Evolutionary conservation across 192 early-diverging fungal species (phyloP).

Genomic region (Mortierella antarctica): DNA sequence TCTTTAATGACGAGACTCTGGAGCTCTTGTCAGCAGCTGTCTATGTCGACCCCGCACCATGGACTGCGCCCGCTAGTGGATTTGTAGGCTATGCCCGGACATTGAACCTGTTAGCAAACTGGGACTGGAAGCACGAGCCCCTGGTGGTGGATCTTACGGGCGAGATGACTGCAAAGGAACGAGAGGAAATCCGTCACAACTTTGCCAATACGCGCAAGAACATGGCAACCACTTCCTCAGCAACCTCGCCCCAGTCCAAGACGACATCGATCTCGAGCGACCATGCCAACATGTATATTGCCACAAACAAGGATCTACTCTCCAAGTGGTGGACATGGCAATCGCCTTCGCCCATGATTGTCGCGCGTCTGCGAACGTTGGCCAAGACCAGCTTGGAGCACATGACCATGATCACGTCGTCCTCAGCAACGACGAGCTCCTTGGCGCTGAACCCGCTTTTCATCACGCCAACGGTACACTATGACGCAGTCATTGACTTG

Average conservation of each 20-base stretch:
- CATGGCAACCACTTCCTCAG: conserved; percentile 27
- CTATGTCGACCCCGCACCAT: conserved; percentile 74
- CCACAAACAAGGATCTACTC: conserved; percentile 69
- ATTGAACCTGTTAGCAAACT: conserved; percentile 75
- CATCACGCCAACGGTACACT: conserved; percentile 82
- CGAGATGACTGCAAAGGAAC: conserved; percentile 59
- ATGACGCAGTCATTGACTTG: conserved; percentile 81
- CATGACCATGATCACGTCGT: conserved; percentile 29
- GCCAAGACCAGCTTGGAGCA: conserved; percentile 68
- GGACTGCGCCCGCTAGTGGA: conserved; percentile 68
- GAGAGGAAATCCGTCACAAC: conserved; percentile 56
- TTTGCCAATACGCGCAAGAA: conserved; percentile 69
- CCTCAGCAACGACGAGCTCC: conserved; percentile 29
- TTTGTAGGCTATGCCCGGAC: conserved; percentile 83
- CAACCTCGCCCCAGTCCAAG: conserved; percentile 16
- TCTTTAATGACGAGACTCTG: conserved; percentile 79
- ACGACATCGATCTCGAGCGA: conserved; percentile 42
- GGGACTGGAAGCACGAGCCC: conserved; percentile 81
- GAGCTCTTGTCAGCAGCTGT: conserved; percentile 81
- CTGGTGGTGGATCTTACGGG: conserved; percentile 85
- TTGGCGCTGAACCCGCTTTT: conserved; percentile 73
- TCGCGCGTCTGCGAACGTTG: conserved; percentile 70
- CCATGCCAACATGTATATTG: conserved; percentile 72
- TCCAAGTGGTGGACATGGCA: conserved; percentile 69
- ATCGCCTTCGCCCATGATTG: conserved; percentile 66